A percentile compares a stretch with the other conserved stretches of the same genome.
Conservation (phyloP, 805 yeast genomes). For the Hanseniaspora hatyaiensis region DNA sequence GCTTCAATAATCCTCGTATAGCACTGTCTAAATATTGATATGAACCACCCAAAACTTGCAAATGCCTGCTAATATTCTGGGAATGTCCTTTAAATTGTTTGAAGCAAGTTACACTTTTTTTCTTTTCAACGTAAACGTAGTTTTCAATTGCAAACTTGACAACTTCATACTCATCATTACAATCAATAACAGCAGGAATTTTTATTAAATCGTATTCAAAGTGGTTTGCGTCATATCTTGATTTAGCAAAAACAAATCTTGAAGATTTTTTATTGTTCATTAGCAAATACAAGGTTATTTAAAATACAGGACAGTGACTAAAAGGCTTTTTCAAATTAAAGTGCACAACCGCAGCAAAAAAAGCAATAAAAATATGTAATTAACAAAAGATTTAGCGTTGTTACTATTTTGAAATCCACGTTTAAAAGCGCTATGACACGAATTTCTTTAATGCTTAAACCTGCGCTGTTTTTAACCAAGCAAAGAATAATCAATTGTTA, state of each 20-base stretch:
- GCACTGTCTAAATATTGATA: conserved; percentile 3
- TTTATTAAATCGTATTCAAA: conserved; percentile 2
- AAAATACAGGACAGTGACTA: not conserved
- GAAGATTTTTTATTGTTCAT: not conserved
- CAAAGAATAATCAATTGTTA: too few relatives aligned
- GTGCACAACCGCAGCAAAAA: not conserved
- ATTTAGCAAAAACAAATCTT: not conserved
- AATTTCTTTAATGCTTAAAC: too few relatives aligned
- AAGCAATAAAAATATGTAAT: not conserved
- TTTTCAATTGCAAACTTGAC: not conserved
- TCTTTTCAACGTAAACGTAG: not conserved
- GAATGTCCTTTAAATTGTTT: conserved; percentile 2
- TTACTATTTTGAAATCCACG: too few relatives aligned
- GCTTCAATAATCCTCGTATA: not conserved
- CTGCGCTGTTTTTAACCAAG: too few relatives aligned
- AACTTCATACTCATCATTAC: not conserved
- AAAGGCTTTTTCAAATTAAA: not conserved
- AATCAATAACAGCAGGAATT: not conserved
- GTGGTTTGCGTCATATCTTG: not conserved
- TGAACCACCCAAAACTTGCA: not conserved
- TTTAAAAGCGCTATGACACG: too few relatives aligned
- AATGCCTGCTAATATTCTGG: not conserved
- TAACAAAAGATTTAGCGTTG: too few relatives aligned
- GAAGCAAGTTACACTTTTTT: not conserved
- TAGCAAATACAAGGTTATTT: too few relatives aligned